Evolutionary conservation across 2,329 filamentous ascomycete genomes (phyloP), one percentile per base, ranked within the genome.

Genomic region (Diaporthe helianthi): DNA sequence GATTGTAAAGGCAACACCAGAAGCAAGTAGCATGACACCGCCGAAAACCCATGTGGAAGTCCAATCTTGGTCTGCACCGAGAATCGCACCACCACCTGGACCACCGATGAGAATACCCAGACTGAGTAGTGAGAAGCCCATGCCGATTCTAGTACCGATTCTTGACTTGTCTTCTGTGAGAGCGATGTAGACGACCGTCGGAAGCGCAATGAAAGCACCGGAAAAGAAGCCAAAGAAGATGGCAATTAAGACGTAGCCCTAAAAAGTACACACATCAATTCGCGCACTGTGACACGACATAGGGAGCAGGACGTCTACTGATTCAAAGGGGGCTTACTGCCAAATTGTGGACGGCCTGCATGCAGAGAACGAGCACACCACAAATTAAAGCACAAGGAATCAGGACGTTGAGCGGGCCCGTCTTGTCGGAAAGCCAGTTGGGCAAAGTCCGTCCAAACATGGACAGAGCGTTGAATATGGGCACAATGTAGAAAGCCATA

Each of bases 71-170:
- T 36, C 58, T 2, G 65, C 69, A 9, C 73, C 74, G 0, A 82
- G 72, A 33, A 81, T 74, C 3, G 68, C 76, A 64, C 80, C 80
- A n/a, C 73, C 78, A 24, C 73, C 75, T 0, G 80, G 80, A 0
- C 77, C 76, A 12, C 76, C 80, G 24, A 72, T 72, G 13, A 83
- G 69, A 7, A 78, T 69, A 7, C 78, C 81, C 2, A 80, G 69
- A 0, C 73, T 75, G 6, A 75, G 69, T 2, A 80, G 72, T 0
- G 76, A 76, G 66, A 77, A 82, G 2, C 77, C 78, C 77, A 77
- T 77, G 0, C 82, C 82, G 15, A 83, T 79, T 6, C 82, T 75
- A 1, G 80, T 82, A 3, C 83, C 83, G 12, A 84, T 75, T 67
- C 78, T 80, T 26, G 75, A 73, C 71, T 80, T 80, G 71, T 84